Conservation (phyloP, 371 early-diverging fungal genomes). For the Circinella umbellata region DNA sequence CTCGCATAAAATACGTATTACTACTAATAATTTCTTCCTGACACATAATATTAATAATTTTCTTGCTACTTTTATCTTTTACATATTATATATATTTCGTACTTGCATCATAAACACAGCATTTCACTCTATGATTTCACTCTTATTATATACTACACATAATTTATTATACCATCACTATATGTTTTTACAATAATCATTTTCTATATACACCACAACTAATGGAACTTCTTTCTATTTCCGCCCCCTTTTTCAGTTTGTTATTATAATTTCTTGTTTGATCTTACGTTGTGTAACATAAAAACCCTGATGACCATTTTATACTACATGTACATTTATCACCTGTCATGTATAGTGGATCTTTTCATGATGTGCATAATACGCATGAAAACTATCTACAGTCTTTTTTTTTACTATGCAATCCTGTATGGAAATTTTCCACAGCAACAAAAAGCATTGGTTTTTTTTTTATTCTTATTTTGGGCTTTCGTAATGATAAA, state of each 20-base stretch:
- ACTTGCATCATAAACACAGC: not conserved
- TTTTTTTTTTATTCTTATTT: too few species aligned
- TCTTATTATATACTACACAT: not conserved
- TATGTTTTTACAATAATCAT: not conserved
- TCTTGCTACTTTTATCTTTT: not conserved
- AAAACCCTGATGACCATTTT: slow-evolving; percentile 10
- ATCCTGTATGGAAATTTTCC: too few species aligned
- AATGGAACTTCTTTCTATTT: not conserved
- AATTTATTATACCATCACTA: not conserved
- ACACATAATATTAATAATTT: not conserved
- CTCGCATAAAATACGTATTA: too few species aligned
- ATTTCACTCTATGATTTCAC: not conserved
- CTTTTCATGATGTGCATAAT: too few species aligned
- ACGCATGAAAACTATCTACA: too few species aligned
- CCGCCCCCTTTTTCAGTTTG: not conserved
- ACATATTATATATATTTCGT: too few species aligned
- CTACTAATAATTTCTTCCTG: not conserved
- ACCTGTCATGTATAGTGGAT: too few species aligned
- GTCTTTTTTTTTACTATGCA: too few species aligned
- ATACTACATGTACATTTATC: not conserved
- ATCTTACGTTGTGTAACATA: not conserved
- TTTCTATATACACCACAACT: not conserved
- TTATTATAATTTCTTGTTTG: too few species aligned
- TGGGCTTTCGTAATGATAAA: too few species aligned
- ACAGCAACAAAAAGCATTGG: too few species aligned